A percentile compares a stretch with the other conserved stretches of the same genome.
Evolutionary conservation across 2,329 filamentous ascomycete genomes (phyloP).

Genomic region (Penicillium sp.): DNA sequence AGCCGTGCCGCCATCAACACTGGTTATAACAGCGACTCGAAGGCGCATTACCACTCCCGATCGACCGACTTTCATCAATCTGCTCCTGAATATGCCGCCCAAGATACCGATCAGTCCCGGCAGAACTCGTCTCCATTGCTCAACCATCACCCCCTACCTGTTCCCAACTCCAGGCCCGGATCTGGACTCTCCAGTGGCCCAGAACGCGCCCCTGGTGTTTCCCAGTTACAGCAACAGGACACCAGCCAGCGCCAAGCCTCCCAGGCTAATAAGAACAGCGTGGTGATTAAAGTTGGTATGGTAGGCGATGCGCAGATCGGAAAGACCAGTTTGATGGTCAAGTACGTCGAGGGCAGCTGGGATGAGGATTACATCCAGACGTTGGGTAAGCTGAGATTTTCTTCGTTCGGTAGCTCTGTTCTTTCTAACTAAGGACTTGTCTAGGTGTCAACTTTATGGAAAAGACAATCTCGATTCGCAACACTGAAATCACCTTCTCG

Average conservation of each 20-base stretch:
- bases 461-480: slow-evolving; percentile 98
- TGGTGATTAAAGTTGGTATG: slow-evolving; percentile 99
- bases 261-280: slow-evolving; percentile 56
- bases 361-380: slow-evolving; percentile 99
- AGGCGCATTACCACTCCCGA: slow-evolving; percentile 51
- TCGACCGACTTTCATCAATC: slow-evolving; percentile 36
- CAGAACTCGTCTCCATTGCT: slow-evolving; percentile 43
- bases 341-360: slow-evolving; percentile 99
- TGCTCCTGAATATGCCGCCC: slow-evolving; percentile 42
- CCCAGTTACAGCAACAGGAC: slow-evolving; percentile 52
- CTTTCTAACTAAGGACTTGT: slow-evolving; percentile 18
- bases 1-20: slow-evolving; percentile 29
- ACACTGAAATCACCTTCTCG: slow-evolving; percentile 98
- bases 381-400: slow-evolving; percentile 57
- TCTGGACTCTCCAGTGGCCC: slow-evolving; percentile 51
- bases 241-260: slow-evolving; percentile 46
- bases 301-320: slow-evolving; percentile 98
- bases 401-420: background rate
- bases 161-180: slow-evolving; percentile 47
- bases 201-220: slow-evolving; percentile 45
- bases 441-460: slow-evolving; percentile 99
- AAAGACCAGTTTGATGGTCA: slow-evolving; percentile 99
- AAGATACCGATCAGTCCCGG: slow-evolving; percentile 49
- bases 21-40: slow-evolving; percentile 47
- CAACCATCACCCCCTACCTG: slow-evolving; percentile 41